Conservation (phyloP, 2,329 filamentous ascomycete species). For the Catunica adiposa region DNA sequence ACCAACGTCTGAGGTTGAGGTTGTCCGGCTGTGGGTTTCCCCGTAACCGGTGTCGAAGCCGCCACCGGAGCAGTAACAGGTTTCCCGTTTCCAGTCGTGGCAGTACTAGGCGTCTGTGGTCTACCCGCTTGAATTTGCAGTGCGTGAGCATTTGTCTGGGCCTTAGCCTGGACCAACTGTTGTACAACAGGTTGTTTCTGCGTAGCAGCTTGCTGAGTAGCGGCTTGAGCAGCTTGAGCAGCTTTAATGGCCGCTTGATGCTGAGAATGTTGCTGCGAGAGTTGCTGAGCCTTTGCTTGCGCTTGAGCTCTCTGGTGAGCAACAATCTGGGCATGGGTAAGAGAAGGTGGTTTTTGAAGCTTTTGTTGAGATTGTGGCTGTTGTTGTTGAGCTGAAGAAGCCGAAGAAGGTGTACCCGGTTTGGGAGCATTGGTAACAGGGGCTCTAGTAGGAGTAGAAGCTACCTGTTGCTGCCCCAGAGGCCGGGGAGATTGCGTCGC, state of each 20-base stretch:
- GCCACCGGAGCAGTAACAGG: too few relatives aligned
- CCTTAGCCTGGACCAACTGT: not conserved
- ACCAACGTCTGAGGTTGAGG: too few relatives aligned
- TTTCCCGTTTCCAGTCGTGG: too few relatives aligned
- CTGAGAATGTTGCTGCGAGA: constrained; percentile 1
- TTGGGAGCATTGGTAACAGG: not conserved
- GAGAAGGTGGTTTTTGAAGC: not conserved
- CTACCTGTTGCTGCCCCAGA: not conserved
- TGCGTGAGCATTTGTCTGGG: not conserved
- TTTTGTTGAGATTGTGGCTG: not conserved
- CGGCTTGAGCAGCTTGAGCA: not conserved
- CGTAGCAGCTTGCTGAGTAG: not conserved
- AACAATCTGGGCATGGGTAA: not conserved
- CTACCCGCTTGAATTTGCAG: not conserved
- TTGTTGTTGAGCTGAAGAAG: not conserved
- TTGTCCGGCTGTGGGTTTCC: too few relatives aligned
- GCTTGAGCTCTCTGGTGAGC: constrained; percentile 6
- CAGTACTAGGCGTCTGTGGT: too few relatives aligned
- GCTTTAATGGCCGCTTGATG: not conserved
- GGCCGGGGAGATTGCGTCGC: not conserved
- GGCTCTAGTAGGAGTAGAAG: not conserved
- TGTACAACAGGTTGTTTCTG: not conserved
- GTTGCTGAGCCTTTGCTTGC: constrained; percentile 8
- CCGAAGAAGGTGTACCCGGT: not conserved
- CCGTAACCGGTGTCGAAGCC: too few relatives aligned